Conservation (phyloP, 2,329 filamentous ascomycete species). For the Botrytis galanthina region DNA sequence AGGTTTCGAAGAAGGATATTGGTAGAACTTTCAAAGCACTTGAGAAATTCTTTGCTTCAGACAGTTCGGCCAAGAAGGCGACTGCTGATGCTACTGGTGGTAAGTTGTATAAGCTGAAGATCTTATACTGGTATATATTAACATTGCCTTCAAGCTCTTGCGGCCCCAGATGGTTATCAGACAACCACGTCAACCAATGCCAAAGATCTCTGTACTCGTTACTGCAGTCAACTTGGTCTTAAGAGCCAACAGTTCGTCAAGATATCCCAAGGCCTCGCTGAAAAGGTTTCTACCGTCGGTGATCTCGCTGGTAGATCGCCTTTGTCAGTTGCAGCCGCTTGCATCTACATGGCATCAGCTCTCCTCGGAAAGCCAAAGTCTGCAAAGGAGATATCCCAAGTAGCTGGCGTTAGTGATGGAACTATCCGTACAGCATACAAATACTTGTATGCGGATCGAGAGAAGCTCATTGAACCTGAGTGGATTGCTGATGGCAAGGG, state of each 20-base stretch:
- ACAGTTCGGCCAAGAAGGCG: slow-evolving; percentile 58
- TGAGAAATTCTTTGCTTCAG: slow-evolving; percentile 79
- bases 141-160: slow-evolving; percentile 34
- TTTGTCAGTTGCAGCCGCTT: slow-evolving; percentile 88
- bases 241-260: slow-evolving; percentile 72
- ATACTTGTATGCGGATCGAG: slow-evolving; percentile 71
- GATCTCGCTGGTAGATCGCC: slow-evolving; percentile 87
- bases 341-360: slow-evolving; percentile 93
- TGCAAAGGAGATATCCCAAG: slow-evolving; percentile 81
- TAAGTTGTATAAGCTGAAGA: slow-evolving; percentile 42
- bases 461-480: slow-evolving; percentile 70
- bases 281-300: slow-evolving; percentile 72
- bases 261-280: slow-evolving; percentile 75
- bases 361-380: slow-evolving; percentile 75
- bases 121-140: slow-evolving; percentile 34
- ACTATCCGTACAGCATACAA: slow-evolving; percentile 97
- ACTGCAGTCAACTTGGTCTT: slow-evolving; percentile 79
- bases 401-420: slow-evolving; percentile 90
- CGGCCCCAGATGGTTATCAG: slow-evolving; percentile 59
- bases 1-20: slow-evolving; percentile 96
- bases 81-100: slow-evolving; percentile 52
- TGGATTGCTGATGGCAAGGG: slow-evolving; percentile 73
- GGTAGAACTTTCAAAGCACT: slow-evolving; percentile 92
- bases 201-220: slow-evolving; percentile 82
- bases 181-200: slow-evolving; percentile 75